Percentiles rank a stretch among this genome's conserved stretches.
phyloP scores from a whole-genome alignment of 2,329 filamentous ascomycete genomes.

The Corynespora cassiicola region DNA sequence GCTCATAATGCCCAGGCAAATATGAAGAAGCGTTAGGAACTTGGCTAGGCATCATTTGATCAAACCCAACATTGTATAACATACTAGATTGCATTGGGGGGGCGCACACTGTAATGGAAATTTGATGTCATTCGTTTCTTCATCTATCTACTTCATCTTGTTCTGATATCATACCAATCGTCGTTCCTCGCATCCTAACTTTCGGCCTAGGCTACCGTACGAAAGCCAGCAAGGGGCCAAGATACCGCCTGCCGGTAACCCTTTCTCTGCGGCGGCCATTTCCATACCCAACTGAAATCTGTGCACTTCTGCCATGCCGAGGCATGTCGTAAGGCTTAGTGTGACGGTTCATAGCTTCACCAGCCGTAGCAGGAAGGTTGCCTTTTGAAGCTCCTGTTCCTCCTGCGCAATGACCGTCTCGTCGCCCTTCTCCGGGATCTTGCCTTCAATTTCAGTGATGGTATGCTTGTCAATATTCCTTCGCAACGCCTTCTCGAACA shows the following conservation, averaged over 20 bases:
- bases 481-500: conserved; percentile 79
- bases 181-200: no score
- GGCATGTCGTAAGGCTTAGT: no score
- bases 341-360: conserved; percentile 74
- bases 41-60: no score
- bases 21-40: no score
- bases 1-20: no score
- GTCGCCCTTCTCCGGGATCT: conserved; percentile 57
- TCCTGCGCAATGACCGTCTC: conserved; percentile 77
- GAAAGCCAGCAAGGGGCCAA: no score
- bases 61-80: background rate
- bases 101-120: conserved; percentile 3
- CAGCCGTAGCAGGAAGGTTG: conserved; percentile 78
- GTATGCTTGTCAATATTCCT: conserved; percentile 76
- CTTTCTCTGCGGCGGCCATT: no score
- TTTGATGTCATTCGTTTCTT: conserved; percentile 17
- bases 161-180: conserved; percentile 18
- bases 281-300: no score
- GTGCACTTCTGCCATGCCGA: no score
- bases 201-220: no score
- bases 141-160: conserved; percentile 16
- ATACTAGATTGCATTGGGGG: no score
- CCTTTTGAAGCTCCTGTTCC: conserved; percentile 84
- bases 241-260: no score
- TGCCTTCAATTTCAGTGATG: conserved; percentile 65